These are phyloP conservation scores for Podaxis rugospora DNA, from an alignment of 768 basidiomycete species.

Conservation along the genomic window DNA sequence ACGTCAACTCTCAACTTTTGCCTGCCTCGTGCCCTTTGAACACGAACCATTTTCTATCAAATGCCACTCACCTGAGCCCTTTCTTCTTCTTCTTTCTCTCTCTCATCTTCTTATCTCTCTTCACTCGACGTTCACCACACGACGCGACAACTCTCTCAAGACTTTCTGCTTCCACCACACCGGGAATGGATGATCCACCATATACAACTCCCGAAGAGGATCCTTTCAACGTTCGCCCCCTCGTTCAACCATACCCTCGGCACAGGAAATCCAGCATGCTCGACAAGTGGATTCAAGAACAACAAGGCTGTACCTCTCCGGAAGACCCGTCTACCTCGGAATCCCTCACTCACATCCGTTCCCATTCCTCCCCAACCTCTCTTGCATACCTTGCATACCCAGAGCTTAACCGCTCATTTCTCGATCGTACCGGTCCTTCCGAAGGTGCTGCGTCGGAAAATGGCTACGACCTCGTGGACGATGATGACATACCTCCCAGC, in stretches of 20 bases:
- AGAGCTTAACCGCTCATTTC: conserved; percentile 25
- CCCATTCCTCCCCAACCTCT: conserved; percentile 21
- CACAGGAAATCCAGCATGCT: conserved; percentile 46
- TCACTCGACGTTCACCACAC: background rate
- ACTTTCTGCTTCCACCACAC: background rate
- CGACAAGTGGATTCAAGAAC: conserved; percentile 51
- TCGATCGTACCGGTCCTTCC: conserved; percentile 19
- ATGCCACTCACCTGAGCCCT: conserved; percentile 2
- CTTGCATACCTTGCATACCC: conserved; percentile 40
- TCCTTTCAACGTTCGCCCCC: conserved; percentile 40
- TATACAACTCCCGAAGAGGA: conserved; percentile 51
- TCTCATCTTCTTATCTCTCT: background rate
- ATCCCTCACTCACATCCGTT: background rate
- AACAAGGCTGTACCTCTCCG: conserved; percentile 24
- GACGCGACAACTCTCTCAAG: background rate
- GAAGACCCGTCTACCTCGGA: conserved; percentile 1
- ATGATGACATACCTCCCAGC: conserved; percentile 42
- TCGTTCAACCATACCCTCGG: conserved; percentile 25
- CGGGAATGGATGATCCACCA: conserved; percentile 33
- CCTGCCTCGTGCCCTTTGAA: conserved; percentile 29
- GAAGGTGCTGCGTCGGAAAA: conserved; percentile 28
- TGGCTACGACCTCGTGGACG: conserved; percentile 48
- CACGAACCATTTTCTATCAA: conserved; percentile 13
- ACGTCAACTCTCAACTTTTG: conserved; percentile 12
- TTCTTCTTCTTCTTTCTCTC: background rate